phyloP scores from a whole-genome alignment of 2,329 filamentous ascomycete genomes.

The Neopestalotiopsis clavispora region DNA sequence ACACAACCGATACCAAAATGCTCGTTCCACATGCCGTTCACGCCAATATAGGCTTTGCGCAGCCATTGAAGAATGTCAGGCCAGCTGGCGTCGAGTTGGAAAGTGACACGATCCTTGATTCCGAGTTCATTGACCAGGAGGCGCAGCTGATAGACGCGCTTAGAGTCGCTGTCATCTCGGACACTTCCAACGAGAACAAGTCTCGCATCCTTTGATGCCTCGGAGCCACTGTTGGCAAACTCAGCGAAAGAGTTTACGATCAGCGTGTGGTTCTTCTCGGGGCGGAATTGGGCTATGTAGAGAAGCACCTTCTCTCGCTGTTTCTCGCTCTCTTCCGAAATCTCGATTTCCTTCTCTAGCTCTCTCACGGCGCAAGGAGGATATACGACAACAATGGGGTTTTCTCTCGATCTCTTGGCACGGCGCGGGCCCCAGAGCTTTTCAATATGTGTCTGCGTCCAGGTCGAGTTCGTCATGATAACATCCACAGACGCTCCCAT shows the following conservation, averaged over 20 bases:
- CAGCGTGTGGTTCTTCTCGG: conserved; percentile 93
- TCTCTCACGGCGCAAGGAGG: conserved; percentile 91
- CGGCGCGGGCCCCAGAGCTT: conserved; percentile 75
- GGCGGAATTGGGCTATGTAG: conserved; percentile 96
- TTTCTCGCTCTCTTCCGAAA: conserved; percentile 72
- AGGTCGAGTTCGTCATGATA: conserved; percentile 96
- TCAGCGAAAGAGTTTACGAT: conserved; percentile 84
- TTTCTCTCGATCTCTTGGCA: conserved; percentile 45
- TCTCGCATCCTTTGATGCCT: conserved; percentile 60
- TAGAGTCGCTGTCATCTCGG: conserved; percentile 80
- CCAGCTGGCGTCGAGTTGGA: conserved; percentile 90
- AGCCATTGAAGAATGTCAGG: conserved; percentile 83
- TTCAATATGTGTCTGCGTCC: conserved; percentile 86
- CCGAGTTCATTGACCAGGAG: conserved; percentile 85
- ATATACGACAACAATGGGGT: conserved; percentile 78
- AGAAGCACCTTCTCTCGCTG: conserved; percentile 74
- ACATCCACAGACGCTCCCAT: conserved; percentile 86
- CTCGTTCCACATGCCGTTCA: conserved; percentile 99
- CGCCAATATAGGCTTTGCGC: conserved; percentile 77
- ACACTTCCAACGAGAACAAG: conserved; percentile 91
- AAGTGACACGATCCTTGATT: conserved; percentile 83
- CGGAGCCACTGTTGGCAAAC: conserved; percentile 65
- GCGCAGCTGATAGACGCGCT: conserved; percentile 85
- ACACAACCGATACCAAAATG: conserved; percentile 99
- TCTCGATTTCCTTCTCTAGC: conserved; percentile 74